Evolutionary conservation across 73 alveolate genomes (phyloP).

Genomic region (Paramecium octaurelia): DNA sequence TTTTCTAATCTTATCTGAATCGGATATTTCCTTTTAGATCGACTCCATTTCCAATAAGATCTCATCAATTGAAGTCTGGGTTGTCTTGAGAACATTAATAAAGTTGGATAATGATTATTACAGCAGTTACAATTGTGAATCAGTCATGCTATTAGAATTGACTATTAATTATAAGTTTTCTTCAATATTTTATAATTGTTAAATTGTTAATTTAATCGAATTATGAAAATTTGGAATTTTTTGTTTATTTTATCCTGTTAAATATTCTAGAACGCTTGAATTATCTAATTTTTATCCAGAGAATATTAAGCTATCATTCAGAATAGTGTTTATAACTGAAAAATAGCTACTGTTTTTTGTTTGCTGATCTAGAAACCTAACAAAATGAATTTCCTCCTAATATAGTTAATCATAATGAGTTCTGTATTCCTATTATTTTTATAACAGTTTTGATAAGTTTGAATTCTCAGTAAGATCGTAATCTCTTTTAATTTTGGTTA

Average conservation of each 20-base stretch:
- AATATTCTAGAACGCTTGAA: not conserved
- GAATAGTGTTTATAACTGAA: not conserved
- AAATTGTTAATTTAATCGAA: not conserved
- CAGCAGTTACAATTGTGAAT: not conserved
- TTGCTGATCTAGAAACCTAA: not conserved
- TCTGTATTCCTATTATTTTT: not conserved
- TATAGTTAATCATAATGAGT: not conserved
- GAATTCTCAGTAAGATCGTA: not conserved
- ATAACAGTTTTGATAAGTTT: not conserved
- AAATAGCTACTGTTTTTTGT: not conserved
- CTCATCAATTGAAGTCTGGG: not conserved
- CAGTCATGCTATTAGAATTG: not conserved
- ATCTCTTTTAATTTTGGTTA: not conserved
- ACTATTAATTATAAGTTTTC: not conserved
- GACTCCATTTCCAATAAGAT: not conserved
- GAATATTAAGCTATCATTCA: not conserved
- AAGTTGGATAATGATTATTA: not conserved
- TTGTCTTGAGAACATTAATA: not conserved
- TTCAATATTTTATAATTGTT: not conserved
- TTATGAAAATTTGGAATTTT: not conserved
- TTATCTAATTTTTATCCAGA: not conserved
- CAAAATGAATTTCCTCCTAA: not conserved
- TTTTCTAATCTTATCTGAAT: not conserved
- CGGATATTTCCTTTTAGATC: not conserved
- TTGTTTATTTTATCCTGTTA: not conserved